Percentiles rank a stretch among this genome's conserved stretches.
Evolutionary conservation across 2,329 filamentous ascomycete genomes (phyloP).

Genomic region (Madurella fahalii): DNA sequence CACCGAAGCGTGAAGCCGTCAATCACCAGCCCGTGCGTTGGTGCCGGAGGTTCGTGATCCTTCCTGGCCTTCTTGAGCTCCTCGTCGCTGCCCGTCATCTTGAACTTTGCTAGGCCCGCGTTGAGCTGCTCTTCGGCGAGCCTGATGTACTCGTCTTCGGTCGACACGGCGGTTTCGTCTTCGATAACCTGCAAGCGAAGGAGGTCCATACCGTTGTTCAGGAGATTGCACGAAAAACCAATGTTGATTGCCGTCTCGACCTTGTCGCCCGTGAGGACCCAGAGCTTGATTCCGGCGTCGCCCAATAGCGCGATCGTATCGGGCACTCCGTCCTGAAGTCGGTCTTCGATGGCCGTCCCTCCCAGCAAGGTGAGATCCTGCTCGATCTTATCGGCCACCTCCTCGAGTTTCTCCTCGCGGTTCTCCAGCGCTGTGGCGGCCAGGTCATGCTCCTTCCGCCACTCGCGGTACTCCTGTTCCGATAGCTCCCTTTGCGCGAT

Average conservation of each 20-base stretch:
- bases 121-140: constrained; percentile 69
- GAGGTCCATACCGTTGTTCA: constrained; percentile 97
- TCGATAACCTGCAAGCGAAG: constrained; percentile 84
- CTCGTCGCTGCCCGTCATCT: constrained; percentile 76
- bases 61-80: constrained; percentile 75
- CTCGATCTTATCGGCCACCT: constrained; percentile 85
- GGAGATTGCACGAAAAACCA: constrained; percentile 95
- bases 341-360: constrained; percentile 95
- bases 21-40: constrained; percentile 89
- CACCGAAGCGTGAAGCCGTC: constrained; percentile 91
- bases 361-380: constrained; percentile 83
- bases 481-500: constrained; percentile 78
- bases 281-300: constrained; percentile 93
- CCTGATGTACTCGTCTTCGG: constrained; percentile 48
- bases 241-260: constrained; percentile 99
- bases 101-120: constrained; percentile 66
- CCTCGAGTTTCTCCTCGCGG: constrained; percentile 89
- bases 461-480: constrained; percentile 78
- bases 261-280: constrained; percentile 97
- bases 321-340: constrained; percentile 92
- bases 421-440: constrained; percentile 80
- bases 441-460: constrained; percentile 82
- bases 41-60: constrained; percentile 79
- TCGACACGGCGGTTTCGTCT: constrained; percentile 51
- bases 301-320: constrained; percentile 90